Conservation (phyloP, 352 stramenopile genomes). For the Phytophthora citricola region DNA sequence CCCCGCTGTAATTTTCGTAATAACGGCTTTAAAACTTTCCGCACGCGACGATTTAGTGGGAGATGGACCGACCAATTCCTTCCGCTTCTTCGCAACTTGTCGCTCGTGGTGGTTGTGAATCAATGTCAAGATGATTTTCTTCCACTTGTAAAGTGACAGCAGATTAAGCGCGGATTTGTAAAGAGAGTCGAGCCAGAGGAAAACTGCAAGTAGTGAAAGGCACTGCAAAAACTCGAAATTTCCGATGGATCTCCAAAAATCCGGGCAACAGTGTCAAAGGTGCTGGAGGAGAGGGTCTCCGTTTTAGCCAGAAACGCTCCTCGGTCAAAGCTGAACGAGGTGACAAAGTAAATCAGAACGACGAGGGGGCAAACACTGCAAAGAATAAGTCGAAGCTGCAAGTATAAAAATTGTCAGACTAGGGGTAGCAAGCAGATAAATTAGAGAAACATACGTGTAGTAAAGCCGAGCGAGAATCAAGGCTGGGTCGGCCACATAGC, state of each 20-base stretch:
- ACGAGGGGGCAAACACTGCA: constrained; percentile 49
- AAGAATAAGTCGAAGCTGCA: constrained; percentile 60
- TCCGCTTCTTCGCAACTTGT: constrained; percentile 17
- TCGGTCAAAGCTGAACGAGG: constrained; percentile 50
- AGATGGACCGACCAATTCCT: constrained; percentile 11
- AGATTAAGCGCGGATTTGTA: constrained; percentile 47
- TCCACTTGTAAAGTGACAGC: constrained; percentile 59
- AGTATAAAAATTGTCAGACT: background rate
- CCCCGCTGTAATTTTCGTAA: constrained; percentile 11
- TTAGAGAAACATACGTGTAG: constrained; percentile 16
- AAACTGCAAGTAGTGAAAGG: constrained; percentile 44
- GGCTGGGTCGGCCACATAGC: constrained; percentile 30
- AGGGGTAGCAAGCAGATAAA: background rate
- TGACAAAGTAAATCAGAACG: constrained; percentile 44
- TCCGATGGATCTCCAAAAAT: constrained; percentile 47
- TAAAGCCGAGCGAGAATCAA: constrained; percentile 45
- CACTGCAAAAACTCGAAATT: constrained; percentile 47
- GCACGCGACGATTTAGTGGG: background rate
- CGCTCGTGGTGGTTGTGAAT: constrained; percentile 41
- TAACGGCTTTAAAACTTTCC: constrained; percentile 8
- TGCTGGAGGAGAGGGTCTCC: constrained; percentile 22
- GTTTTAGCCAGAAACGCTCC: constrained; percentile 27
- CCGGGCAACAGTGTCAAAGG: constrained; percentile 46
- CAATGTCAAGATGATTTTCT: constrained; percentile 45
- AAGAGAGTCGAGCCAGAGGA: constrained; percentile 21